A percentile compares a stretch with the other conserved stretches of the same genome.
Conservation (phyloP, 495 filamentous ascomycete genomes). For the Xylaria scruposa region DNA sequence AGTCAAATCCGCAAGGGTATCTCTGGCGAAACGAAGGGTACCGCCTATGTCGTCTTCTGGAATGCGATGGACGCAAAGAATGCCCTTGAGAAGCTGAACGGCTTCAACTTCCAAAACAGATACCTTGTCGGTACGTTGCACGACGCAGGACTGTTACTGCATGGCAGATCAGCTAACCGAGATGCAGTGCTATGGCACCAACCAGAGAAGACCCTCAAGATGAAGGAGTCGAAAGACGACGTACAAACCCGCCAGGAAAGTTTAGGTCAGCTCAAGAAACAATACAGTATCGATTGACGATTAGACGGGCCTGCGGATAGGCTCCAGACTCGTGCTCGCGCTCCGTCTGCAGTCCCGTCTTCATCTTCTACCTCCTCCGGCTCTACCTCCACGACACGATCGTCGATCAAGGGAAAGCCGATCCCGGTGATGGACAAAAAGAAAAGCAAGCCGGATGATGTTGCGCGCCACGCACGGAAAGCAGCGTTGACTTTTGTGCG, state of each 20-base stretch:
- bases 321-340: slow-evolving; percentile 47
- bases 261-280: slow-evolving; percentile 95
- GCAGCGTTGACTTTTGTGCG: slow-evolving; percentile 55
- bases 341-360: slow-evolving; percentile 62
- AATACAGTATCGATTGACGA: slow-evolving; percentile 98
- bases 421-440: slow-evolving; percentile 39
- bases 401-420: slow-evolving; percentile 40
- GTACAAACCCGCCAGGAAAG: slow-evolving; percentile 92
- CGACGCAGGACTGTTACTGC: background rate
- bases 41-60: slow-evolving; percentile 98
- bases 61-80: slow-evolving; percentile 99
- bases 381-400: slow-evolving; percentile 36
- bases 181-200: slow-evolving; percentile 91
- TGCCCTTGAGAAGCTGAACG: slow-evolving; percentile 98
- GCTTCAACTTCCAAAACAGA: slow-evolving; percentile 99
- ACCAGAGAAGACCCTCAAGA: slow-evolving; percentile 93
- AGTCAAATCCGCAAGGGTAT: slow-evolving; percentile 99
- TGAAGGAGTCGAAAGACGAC: slow-evolving; percentile 95
- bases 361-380: slow-evolving; percentile 47
- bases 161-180: slow-evolving; percentile 27
- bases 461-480: slow-evolving; percentile 46
- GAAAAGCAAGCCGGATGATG: slow-evolving; percentile 41
- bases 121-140: slow-evolving; percentile 90
- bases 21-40: slow-evolving; percentile 95
- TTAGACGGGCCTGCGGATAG: slow-evolving; percentile 66